Evolutionary conservation across 768 basidiomycete species (phyloP).

Genomic region (Trichaptum fuscoviolaceum): DNA sequence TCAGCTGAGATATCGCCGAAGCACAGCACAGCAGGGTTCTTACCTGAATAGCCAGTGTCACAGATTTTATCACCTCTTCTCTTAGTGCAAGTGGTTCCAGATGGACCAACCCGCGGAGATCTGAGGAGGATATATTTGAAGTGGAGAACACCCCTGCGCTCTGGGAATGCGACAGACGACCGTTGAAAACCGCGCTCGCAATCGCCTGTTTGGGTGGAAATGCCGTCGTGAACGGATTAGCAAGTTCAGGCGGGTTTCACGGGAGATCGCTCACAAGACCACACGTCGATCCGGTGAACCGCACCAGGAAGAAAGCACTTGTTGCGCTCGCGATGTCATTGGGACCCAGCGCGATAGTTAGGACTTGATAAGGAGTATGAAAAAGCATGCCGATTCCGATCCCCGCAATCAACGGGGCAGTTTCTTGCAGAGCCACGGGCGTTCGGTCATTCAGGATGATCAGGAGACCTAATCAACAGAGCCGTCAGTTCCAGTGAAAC

Average conservation of each 20-base stretch:
- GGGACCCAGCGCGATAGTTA: slow-evolving; percentile 59
- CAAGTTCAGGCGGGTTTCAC: slow-evolving; percentile 9
- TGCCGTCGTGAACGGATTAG: neutral
- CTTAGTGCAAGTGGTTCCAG: slow-evolving; percentile 39
- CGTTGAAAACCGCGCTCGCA: slow-evolving; percentile 70
- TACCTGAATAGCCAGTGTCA: slow-evolving; percentile 64
- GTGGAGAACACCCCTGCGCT: slow-evolving; percentile 39
- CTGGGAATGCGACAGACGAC: slow-evolving; percentile 40
- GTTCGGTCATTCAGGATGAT: slow-evolving; percentile 54
- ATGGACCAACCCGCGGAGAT: slow-evolving; percentile 45
- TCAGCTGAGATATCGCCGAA: slow-evolving; percentile 3
- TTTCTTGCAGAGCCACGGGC: slow-evolving; percentile 35
- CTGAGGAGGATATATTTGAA: slow-evolving; percentile 39
- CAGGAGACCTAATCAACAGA: slow-evolving; percentile 52
- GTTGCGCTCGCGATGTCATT: slow-evolving; percentile 73
- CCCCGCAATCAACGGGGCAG: slow-evolving; percentile 69
- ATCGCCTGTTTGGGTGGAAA: slow-evolving; percentile 48
- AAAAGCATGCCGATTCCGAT: slow-evolving; percentile 80
- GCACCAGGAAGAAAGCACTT: slow-evolving; percentile 81
- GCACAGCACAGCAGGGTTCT: slow-evolving; percentile 14
- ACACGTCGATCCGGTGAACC: slow-evolving; percentile 81
- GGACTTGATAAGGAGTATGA: slow-evolving; percentile 81
- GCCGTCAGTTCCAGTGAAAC: slow-evolving; percentile 11
- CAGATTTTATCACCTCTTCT: slow-evolving; percentile 41
- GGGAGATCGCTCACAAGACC: slow-evolving; percentile 53